Conservation (phyloP, 768 basidiomycete species). For the Sarcomyxa edulis region DNA sequence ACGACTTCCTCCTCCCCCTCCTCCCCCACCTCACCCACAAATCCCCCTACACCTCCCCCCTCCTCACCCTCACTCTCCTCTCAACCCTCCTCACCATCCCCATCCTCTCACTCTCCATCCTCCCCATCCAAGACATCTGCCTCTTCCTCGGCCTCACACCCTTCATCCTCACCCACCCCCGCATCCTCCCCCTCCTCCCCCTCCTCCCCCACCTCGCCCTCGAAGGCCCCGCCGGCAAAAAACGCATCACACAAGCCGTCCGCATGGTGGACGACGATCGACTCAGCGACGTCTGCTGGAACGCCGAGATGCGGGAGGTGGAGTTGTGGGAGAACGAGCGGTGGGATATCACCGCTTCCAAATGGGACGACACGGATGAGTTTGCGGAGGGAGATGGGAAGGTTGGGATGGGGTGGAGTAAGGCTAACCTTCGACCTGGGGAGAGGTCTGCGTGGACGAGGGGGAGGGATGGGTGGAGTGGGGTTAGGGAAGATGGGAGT, state of each 20-base stretch:
- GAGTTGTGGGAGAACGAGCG: conserved; percentile 83
- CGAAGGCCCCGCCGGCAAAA: no score
- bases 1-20: conserved; percentile 48
- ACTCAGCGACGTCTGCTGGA: conserved; percentile 62
- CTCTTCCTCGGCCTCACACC: conserved; percentile 47
- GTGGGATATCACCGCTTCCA: conserved; percentile 13
- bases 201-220: conserved; percentile 11
- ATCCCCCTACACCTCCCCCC: conserved; percentile 24
- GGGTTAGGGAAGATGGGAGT: conserved; percentile 34
- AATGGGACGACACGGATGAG: conserved; percentile 1
- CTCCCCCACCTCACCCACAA: conserved; percentile 40
- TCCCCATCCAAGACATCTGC: conserved; percentile 41
- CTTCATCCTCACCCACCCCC: conserved; percentile 49
- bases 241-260: conserved; percentile 18
- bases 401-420: conserved; percentile 34
- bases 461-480: conserved; percentile 68
- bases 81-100: conserved; percentile 42
- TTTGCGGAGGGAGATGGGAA: not conserved
- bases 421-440: conserved; percentile 30
- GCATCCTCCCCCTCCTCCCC: conserved; percentile 27
- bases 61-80: conserved; percentile 34
- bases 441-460: conserved; percentile 70
- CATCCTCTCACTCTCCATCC: conserved; percentile 39
- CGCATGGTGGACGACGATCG: conserved; percentile 59
- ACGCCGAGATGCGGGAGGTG: conserved; percentile 57